A percentile compares a stretch with the other conserved stretches of the same genome.
Evolutionary conservation across 208 protist genomes (phyloP).

Genomic region (Trypanosoma platydactyli): DNA sequence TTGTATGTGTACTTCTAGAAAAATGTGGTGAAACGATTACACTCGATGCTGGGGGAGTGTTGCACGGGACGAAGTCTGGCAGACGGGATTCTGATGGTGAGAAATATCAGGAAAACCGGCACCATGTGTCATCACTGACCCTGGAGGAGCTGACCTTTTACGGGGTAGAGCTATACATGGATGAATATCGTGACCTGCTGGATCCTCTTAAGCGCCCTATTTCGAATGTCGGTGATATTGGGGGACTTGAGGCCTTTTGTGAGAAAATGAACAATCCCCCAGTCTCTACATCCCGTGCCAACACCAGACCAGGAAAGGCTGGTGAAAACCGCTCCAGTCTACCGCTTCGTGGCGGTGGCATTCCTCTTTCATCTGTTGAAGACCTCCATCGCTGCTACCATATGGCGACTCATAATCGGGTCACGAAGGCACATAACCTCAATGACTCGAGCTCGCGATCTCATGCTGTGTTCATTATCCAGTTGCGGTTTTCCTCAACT

Average conservation of each 20-base stretch:
- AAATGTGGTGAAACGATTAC: slow-evolving; percentile 52
- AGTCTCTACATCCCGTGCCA: slow-evolving; percentile 11
- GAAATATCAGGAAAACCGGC: slow-evolving; percentile 5
- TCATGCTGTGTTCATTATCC: slow-evolving; percentile 86
- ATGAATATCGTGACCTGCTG: slow-evolving; percentile 79
- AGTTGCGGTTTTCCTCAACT: slow-evolving; percentile 74
- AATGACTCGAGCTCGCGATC: slow-evolving; percentile 87
- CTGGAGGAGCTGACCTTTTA: slow-evolving; percentile 77
- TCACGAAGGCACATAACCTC: slow-evolving; percentile 60
- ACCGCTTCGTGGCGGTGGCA: slow-evolving; percentile 49
- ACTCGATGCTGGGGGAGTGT: slow-evolving; percentile 30
- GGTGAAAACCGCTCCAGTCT: not conserved
- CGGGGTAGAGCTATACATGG: slow-evolving; percentile 87
- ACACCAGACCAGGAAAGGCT: slow-evolving; percentile 1
- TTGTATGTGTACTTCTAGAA: slow-evolving; percentile 79
- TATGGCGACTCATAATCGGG: slow-evolving; percentile 70
- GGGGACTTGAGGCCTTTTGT: slow-evolving; percentile 69
- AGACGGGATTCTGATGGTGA: not conserved
- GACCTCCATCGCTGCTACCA: slow-evolving; percentile 69
- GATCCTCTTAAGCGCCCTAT: slow-evolving; percentile 73
- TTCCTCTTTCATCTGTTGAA: slow-evolving; percentile 54
- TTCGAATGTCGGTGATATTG: slow-evolving; percentile 60
- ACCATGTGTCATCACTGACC: slow-evolving; percentile 34
- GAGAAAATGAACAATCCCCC: slow-evolving; percentile 49
- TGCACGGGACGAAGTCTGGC: not conserved